Base-by-base conservation (phyloP, 2,329 filamentous ascomycete genomes). In the Aspergillus costaricaensis region DNA sequence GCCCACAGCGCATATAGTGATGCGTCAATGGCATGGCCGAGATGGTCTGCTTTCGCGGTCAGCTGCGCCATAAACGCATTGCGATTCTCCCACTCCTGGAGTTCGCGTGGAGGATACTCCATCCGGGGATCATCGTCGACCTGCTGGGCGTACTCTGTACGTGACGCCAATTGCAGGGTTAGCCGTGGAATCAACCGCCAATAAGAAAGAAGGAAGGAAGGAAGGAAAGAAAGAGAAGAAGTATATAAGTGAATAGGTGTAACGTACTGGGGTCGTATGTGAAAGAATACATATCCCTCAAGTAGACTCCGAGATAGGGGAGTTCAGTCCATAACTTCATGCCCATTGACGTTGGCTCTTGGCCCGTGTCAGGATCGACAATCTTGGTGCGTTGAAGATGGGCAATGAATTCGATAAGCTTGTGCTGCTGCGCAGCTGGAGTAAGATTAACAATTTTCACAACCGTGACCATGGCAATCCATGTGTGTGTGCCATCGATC, bases 21-120 rank as follows among this genome's bases (percentile, higher is more conserved):
- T 15, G 36, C 32, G 14, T 52, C 30, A 27, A 52, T 52, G 27
- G n/a, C 17, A 32, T 36, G 50, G 50, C 17, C 30, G 27, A 52
- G 23, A 32, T 50, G 27, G 23, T 50, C 47, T 15, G 23, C 47
- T 23, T 30, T 19, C 50, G 50, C 32, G 27, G 50, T 15, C n/a
- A 52, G n/a, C 27, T 52, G 50, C 27, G 32, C 50, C n/a, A 52
- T 52, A 12, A 52, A 52, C 9, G 30, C 30, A 21, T 52, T 52
- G 17, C 30, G 50, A 14, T 52, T 52, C 32, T 52, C 50, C 50
- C 50, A 52, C 12, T 52, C 27, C 10, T 52, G 27, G n/a, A 52
- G 19, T 9, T 36, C 14, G 6, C 8, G 4, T 15, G 50, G 50
- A 0, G 50, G 30, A 23, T 52, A 32, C n/a, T 36, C 15, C 32